Evolutionary conservation across 2,329 filamentous ascomycete genomes (phyloP).

Genomic region (Lasiodiplodia gonubiensis): DNA sequence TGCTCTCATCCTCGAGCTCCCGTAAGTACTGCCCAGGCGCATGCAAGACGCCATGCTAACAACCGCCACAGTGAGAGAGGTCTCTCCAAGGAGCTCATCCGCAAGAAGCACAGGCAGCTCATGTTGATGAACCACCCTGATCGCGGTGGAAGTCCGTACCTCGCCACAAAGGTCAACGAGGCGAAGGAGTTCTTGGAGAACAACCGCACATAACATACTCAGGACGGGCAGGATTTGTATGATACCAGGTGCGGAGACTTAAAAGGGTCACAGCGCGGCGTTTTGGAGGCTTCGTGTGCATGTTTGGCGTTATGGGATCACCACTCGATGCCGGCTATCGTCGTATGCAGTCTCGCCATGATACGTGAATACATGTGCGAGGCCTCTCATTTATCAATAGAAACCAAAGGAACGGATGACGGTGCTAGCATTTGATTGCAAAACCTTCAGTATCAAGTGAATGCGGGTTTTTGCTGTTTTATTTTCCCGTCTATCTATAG

Average conservation of each 20-base stretch:
- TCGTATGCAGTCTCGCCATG: neutral
- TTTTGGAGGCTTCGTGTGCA: conserved; percentile 28
- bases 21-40: conserved; percentile 61
- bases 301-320: conserved; percentile 30
- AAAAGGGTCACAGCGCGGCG: conserved; percentile 31
- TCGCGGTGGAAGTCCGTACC: conserved; percentile 92
- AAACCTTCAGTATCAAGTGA: neutral
- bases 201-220: conserved; percentile 30
- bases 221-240: neutral
- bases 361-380: neutral
- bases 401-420: neutral
- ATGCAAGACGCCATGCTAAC: neutral
- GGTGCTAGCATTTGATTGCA: neutral
- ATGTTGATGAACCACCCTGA: conserved; percentile 99
- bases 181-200: conserved; percentile 97
- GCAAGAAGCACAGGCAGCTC: conserved; percentile 91
- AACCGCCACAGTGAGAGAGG: conserved; percentile 71
- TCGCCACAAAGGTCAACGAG: conserved; percentile 98
- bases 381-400: neutral
- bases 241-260: conserved; percentile 19
- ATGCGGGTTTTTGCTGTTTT: neutral
- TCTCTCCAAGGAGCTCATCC: conserved; percentile 88
- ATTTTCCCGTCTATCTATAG: neutral
- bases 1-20: conserved; percentile 85
- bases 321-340: conserved; percentile 23